Conservation (phyloP, 768 basidiomycete genomes). For the Baorangia bicolor region DNA sequence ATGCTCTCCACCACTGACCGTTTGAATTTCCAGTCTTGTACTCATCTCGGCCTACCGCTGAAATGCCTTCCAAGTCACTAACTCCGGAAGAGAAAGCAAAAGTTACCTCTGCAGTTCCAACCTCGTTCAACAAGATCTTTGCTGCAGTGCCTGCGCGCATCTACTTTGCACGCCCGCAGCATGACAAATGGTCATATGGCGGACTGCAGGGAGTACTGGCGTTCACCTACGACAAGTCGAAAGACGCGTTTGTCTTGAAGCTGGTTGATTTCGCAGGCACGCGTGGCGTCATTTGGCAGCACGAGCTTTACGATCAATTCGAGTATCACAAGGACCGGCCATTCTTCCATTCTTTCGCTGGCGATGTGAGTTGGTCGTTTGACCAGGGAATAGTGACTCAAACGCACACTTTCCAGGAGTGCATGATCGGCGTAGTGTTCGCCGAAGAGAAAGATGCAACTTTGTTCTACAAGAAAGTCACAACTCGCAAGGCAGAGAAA, state of each 20-base stretch:
- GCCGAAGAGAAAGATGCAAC: conserved; percentile 84
- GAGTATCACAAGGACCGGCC: conserved; percentile 81
- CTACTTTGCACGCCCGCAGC: conserved; percentile 85
- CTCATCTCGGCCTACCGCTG: neutral
- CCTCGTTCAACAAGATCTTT: conserved; percentile 66
- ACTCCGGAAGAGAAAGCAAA: conserved; percentile 73
- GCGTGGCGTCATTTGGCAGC: conserved; percentile 88
- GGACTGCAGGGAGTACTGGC: conserved; percentile 87
- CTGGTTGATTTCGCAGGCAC: conserved; percentile 85
- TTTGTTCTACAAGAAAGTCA: conserved; percentile 83
- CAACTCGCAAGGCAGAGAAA: conserved; percentile 58
- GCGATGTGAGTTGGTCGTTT: conserved; percentile 71
- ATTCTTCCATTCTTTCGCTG: conserved; percentile 90
- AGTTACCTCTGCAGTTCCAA: conserved; percentile 62
- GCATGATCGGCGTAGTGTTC: conserved; percentile 91
- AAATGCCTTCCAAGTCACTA: conserved; percentile 75
- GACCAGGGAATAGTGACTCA: neutral
- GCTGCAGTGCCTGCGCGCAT: conserved; percentile 82
- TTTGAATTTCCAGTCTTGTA: neutral
- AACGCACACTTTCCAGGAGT: conserved; percentile 50
- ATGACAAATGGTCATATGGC: conserved; percentile 77
- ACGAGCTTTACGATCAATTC: conserved; percentile 83
- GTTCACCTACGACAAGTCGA: conserved; percentile 60
- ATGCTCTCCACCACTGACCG: neutral
- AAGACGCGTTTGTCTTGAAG: conserved; percentile 60